These are phyloP conservation scores for Cryptococcus amylolentus DNA, from an alignment of 1,284 basidiomycete genomes.

Conservation along the genomic window DNA sequence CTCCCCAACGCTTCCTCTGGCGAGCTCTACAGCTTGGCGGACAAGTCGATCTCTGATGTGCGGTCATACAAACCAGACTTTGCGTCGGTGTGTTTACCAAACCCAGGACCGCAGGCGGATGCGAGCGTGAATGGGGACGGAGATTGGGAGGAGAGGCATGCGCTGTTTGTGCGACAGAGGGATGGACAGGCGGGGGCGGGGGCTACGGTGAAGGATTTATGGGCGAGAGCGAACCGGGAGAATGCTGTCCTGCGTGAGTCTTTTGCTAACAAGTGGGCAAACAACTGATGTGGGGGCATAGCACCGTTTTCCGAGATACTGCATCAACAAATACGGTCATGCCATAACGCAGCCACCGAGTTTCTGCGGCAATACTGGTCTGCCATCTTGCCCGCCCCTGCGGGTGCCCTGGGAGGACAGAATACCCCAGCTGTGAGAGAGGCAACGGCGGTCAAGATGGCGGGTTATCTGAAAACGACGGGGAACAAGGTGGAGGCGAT, in stretches of 20 bases:
- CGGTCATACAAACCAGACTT: slow-evolving; percentile 26
- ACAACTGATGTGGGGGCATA: slow-evolving; percentile 39
- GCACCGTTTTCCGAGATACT: slow-evolving; percentile 75
- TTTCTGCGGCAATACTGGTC: slow-evolving; percentile 96
- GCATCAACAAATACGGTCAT: slow-evolving; percentile 75
- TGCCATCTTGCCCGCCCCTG: slow-evolving; percentile 69
- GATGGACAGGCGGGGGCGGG: slow-evolving; percentile 32
- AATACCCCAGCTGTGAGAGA: slow-evolving; percentile 54
- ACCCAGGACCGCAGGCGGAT: slow-evolving; percentile 18
- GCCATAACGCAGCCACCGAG: slow-evolving; percentile 89
- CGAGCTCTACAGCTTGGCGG: slow-evolving; percentile 19
- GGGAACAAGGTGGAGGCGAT: slow-evolving; percentile 75
- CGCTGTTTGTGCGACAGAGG: slow-evolving; percentile 30
- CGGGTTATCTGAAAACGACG: slow-evolving; percentile 70
- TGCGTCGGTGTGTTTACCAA: slow-evolving; percentile 26
- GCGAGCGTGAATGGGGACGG: slow-evolving; percentile 4
- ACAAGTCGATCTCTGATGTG: slow-evolving; percentile 13
- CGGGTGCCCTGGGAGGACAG: slow-evolving; percentile 53
- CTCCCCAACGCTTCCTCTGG: slow-evolving; percentile 19
- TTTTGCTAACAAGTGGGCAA: no score
- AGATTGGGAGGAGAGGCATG: slow-evolving; percentile 8
- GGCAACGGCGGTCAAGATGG: slow-evolving; percentile 79
- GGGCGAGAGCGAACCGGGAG: slow-evolving; percentile 35
- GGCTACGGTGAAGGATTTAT: slow-evolving; percentile 36
- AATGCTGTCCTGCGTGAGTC: slow-evolving; percentile 29